Percentiles rank a stretch among this genome's conserved stretches.
Evolutionary conservation across 345 rosid genomes (phyloP).

Genomic region (Excoecaria cochinchinensis): DNA sequence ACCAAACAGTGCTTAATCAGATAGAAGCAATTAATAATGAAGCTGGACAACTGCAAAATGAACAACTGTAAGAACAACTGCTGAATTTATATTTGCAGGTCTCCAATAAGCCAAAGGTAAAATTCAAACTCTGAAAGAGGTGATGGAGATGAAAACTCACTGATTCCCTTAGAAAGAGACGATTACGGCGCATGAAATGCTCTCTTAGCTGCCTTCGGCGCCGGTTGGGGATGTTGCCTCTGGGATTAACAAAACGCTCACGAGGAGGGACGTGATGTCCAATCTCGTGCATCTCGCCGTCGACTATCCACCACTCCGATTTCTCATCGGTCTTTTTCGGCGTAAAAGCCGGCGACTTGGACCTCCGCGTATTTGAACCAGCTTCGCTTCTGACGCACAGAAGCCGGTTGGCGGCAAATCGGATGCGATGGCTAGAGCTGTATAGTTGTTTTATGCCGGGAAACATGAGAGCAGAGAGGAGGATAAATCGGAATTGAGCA

Average conservation of each 20-base stretch:
- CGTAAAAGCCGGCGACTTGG: constrained; percentile 40
- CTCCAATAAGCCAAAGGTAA: constrained; percentile 4
- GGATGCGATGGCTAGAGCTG: constrained; percentile 17
- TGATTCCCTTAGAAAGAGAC: constrained; percentile 89
- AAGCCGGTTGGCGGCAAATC: constrained; percentile 26
- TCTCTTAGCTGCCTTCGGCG: constrained; percentile 97
- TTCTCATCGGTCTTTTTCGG: constrained; percentile 55
- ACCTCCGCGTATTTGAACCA: constrained; percentile 55
- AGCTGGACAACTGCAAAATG: not conserved
- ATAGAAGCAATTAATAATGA: not conserved
- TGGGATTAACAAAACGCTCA: constrained; percentile 86
- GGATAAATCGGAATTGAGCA: not conserved
- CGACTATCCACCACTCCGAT: constrained; percentile 97
- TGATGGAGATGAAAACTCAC: constrained; percentile 30
- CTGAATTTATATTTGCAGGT: not conserved
- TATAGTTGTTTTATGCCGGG: constrained; percentile 16
- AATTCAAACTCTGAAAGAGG: not conserved
- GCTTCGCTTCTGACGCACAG: constrained; percentile 44
- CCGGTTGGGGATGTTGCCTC: constrained; percentile 85
- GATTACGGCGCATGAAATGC: constrained; percentile 98
- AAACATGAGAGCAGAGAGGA: constrained; percentile 7
- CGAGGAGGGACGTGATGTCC: constrained; percentile 93
- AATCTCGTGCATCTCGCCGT: constrained; percentile 99
- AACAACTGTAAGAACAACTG: not conserved
- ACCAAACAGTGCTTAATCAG: not conserved